Evolutionary conservation across 2,329 filamentous ascomycete genomes (phyloP).

Genomic region (Pyrenochaeta sp.): DNA sequence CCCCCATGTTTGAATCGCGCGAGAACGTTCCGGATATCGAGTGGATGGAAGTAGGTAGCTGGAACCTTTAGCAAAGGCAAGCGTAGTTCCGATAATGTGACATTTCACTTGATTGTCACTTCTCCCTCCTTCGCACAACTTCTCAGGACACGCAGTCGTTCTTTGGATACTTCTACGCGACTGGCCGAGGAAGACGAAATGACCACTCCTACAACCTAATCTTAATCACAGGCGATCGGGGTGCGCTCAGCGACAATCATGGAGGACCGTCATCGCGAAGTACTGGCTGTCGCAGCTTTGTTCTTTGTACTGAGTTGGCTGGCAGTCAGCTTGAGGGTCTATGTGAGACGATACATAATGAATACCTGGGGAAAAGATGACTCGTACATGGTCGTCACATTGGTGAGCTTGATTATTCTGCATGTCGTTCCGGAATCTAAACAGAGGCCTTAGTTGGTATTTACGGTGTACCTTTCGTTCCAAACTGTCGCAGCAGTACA

Average conservation of each 20-base stretch:
- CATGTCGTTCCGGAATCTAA: too few relatives aligned
- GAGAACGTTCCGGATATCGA: not conserved
- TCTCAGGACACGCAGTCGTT: too few relatives aligned
- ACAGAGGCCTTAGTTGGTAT: conserved; percentile 35
- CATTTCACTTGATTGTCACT: too few relatives aligned
- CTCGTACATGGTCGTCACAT: conserved; percentile 49
- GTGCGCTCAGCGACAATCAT: conserved; percentile 6
- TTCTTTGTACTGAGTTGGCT: conserved; percentile 51
- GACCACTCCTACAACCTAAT: too few relatives aligned
- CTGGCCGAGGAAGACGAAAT: not conserved
- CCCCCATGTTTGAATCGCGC: conserved; percentile 2
- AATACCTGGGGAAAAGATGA: conserved; percentile 51
- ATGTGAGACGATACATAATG: conserved; percentile 47
- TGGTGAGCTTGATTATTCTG: conserved; percentile 34
- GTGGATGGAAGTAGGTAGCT: not conserved
- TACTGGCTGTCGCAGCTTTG: conserved; percentile 41
- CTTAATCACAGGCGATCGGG: too few relatives aligned
- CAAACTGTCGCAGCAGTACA: conserved; percentile 50
- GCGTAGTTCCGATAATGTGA: not conserved
- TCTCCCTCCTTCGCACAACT: too few relatives aligned
- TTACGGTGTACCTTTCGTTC: conserved; percentile 50
- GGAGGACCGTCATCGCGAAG: conserved; percentile 29
- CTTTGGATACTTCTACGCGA: too few relatives aligned
- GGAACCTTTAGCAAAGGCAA: not conserved
- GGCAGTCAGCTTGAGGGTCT: conserved; percentile 46